Evolutionary conservation across 352 stramenopile genomes (phyloP), one percentile per base, ranked within the genome.

Genomic region (Pythium scleroteichum): DNA sequence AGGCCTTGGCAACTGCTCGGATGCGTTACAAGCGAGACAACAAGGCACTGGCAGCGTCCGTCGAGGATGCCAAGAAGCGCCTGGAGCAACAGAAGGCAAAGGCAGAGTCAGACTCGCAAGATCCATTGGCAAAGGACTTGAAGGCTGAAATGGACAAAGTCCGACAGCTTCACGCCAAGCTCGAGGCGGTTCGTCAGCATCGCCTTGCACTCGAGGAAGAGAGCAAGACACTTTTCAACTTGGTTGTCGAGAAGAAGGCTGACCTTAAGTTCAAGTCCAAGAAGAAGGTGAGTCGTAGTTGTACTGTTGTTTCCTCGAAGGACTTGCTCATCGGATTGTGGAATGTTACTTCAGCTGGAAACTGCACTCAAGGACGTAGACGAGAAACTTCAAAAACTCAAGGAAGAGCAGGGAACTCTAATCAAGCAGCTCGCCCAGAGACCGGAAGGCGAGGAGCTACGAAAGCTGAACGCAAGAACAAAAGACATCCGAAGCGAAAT

Each of bases 21-120:
- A 88, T 95, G 76, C 86, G 86, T 60, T 95, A 94, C 76, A 94
- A 95, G 68, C 84, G 85, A 33, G 86, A 95, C 69, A 95, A 95
- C 57, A 93, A 94, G 47, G 66, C 81, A 24, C 81, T 95, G 29
- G 75, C 78, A 6, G 69, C 70, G 3, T 83, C 84, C 13, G 76
- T 95, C 2, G 84, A 95, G 33, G 82, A 90, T 29, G 84, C 84
- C 1, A 94, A 94, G 66, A 89, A 94, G 56, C 79, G 85, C 3
- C 62, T 95, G 6, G 79, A 89, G 46, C 82, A 93, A 56, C 83
- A 92, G 63, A 87, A 91, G 57, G 76, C 83, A 22, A 88, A 92
- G 56, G 78, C 82, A 3, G 87, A 85, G 54, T 74, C 80, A 24
- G 76, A 89, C 29, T 76, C 74, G 42, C 78, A 93, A 42, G 84